Base-by-base conservation (phyloP, 768 basidiomycete genomes). In the Rhodotorula graminis region DNA sequence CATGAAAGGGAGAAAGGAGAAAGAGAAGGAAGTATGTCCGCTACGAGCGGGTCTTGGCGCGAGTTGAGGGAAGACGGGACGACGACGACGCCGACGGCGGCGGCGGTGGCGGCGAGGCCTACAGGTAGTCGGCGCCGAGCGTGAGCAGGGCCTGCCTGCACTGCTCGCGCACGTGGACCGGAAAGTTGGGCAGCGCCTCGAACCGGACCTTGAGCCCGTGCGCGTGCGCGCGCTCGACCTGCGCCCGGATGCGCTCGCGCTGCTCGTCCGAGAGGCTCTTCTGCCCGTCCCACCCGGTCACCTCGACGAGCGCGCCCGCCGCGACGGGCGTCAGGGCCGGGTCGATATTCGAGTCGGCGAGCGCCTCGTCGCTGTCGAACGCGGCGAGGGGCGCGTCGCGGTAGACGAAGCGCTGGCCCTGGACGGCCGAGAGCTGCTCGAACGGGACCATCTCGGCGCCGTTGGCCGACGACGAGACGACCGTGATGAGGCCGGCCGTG, bases 91-190 rank as follows among this genome's bases (percentile, higher is more conserved):
- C 37, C 37, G 37, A 9, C 4, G 37, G 9, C 5, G 37, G 4
- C 37, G 5, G 37, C n/a, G 9, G 37, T 9, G 37, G 37, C 37
- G 37, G 37, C 37, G 37, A 37, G 23, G 27, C 33, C 31, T 53
- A 69, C 6, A 69, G 56, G 57, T 64, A 69, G 62, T 69, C 69
- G 57, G 64, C 69, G 29, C 49, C 62, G 49, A 69, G 69, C 18
- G 12, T 47, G 29, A 18, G 11, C 33, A 69, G 49, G 2, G 57
- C 52, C 56, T 12, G 29, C 33, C 31, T 37, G 37, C 59, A 57
- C 37, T 15, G 49, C 40, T 69, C 62, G 49, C 61, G 69, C 19
- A 46, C 29, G 29, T 69, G 69, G 23, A 49, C 21, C n/a, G 69
- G 69, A 29, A 63, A 69, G 60, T 47, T 42, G 9, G 65, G 65